Percentiles rank a stretch among this genome's conserved stretches.
Conservation (phyloP, 139 green algal genomes). For the Volvox reticuliferus region DNA sequence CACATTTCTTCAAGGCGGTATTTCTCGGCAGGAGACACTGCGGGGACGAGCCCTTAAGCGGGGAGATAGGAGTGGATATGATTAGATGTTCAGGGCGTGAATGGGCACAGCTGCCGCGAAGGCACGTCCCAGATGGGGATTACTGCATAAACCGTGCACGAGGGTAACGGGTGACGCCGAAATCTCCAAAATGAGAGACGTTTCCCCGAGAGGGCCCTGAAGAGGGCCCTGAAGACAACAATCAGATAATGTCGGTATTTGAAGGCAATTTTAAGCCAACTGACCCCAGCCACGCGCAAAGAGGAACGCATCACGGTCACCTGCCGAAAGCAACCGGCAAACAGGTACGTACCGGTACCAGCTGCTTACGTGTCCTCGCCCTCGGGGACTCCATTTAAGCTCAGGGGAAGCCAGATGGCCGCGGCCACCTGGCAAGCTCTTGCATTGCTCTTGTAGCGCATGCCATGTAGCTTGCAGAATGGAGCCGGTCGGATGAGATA, state of each 20-base stretch:
- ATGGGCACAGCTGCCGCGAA: too few relatives aligned
- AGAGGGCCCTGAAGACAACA: neutral
- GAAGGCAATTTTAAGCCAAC: too few relatives aligned
- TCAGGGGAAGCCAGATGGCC: constrained; percentile 14
- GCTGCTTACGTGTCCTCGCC: too few relatives aligned
- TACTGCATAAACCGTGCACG: too few relatives aligned
- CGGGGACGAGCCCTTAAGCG: neutral
- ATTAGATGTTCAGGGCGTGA: neutral
- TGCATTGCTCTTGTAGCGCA: neutral
- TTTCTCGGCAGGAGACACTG: neutral
- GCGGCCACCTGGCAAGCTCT: neutral
- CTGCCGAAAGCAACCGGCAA: too few relatives aligned
- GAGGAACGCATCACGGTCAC: too few relatives aligned
- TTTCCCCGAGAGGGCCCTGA: too few relatives aligned
- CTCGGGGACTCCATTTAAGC: neutral
- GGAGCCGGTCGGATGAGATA: too few relatives aligned
- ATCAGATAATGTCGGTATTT: too few relatives aligned
- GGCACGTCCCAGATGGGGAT: too few relatives aligned
- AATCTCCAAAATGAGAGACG: neutral
- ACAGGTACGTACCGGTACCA: too few relatives aligned
- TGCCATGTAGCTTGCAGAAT: neutral
- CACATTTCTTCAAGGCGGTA: neutral
- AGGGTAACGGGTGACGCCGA: neutral
- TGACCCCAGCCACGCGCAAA: too few relatives aligned
- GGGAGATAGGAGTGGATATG: neutral